These are phyloP conservation scores for Kokia cookei DNA, from an alignment of 441 rosid species.

Conservation along the genomic window DNA sequence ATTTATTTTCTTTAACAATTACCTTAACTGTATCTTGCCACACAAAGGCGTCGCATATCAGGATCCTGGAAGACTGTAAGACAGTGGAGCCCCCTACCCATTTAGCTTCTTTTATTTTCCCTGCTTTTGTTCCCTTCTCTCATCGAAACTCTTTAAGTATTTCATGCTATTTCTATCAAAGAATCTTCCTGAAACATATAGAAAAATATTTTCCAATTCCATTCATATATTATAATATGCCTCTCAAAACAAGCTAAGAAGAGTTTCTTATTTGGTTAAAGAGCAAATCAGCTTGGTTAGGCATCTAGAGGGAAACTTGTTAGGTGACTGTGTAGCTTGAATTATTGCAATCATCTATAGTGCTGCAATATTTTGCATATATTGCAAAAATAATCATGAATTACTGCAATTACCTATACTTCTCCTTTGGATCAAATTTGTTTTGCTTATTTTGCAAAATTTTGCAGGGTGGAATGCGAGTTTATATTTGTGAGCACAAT, in stretches of 20 bases:
- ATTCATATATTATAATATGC: background rate
- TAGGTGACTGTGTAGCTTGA: background rate
- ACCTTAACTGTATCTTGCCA: background rate
- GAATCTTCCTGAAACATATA: background rate
- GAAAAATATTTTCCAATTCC: background rate
- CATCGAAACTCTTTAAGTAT: background rate
- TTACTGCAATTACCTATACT: background rate
- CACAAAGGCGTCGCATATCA: background rate
- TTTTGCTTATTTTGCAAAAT: background rate
- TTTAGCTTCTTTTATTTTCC: background rate
- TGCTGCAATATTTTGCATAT: background rate
- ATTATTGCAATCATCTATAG: background rate
- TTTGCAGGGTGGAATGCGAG: conserved; percentile 79
- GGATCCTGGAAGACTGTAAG: background rate
- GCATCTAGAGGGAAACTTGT: too few species aligned
- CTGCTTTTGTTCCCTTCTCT: background rate
- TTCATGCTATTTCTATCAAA: too few species aligned
- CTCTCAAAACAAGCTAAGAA: background rate
- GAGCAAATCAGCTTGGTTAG: background rate
- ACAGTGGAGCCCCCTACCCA: background rate
- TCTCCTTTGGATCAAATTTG: background rate
- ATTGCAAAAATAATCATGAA: background rate
- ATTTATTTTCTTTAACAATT: background rate
- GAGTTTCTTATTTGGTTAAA: background rate
- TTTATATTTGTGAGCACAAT: conserved; percentile 76